Evolutionary conservation across 1,139 yeast species (phyloP).

Genomic region (Pneumocystis jirovecii): DNA sequence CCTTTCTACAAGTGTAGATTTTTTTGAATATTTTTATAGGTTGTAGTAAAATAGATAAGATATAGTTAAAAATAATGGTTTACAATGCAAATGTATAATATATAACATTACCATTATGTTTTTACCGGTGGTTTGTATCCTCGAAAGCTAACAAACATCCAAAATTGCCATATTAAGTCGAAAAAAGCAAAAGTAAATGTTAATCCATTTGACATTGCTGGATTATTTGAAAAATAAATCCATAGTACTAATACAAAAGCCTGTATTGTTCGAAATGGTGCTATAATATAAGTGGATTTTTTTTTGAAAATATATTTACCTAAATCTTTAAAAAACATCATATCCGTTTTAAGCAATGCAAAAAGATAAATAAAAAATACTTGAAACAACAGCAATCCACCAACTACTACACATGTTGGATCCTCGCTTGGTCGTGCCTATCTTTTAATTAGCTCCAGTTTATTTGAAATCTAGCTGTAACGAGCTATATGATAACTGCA

Average conservation of each 20-base stretch:
- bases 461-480: too few relatives aligned
- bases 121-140: not conserved
- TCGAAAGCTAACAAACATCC: constrained; percentile 4
- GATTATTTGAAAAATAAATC: not conserved
- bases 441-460: not conserved
- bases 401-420: not conserved
- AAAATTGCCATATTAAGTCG: constrained; percentile 7
- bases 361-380: not conserved
- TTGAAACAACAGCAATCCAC: not conserved
- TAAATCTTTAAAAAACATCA: not conserved
- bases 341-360: not conserved
- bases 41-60: too few relatives aligned
- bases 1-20: too few relatives aligned
- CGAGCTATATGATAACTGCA: too few relatives aligned
- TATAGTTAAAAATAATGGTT: too few relatives aligned
- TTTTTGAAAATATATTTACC: not conserved
- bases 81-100: too few relatives aligned
- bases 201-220: not conserved
- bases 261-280: not conserved
- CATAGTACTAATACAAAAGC: not conserved
- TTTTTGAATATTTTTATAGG: too few relatives aligned
- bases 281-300: not conserved
- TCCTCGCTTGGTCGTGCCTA: not conserved
- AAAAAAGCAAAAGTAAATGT: constrained; percentile 7
- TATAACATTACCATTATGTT: not conserved